Base-by-base conservation (phyloP, 1,139 yeast genomes). In the Sugiyamaella novakii region DNA sequence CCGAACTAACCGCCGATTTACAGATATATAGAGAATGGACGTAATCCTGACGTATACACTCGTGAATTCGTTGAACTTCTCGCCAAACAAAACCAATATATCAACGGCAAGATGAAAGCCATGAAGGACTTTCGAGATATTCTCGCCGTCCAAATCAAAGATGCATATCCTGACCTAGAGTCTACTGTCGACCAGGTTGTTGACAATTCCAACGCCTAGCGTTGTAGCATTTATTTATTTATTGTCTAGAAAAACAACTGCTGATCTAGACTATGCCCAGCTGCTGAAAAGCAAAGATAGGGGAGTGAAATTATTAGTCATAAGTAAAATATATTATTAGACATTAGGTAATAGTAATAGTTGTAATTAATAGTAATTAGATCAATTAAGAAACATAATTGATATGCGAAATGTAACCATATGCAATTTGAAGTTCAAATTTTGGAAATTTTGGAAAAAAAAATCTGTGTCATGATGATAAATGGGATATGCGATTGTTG, bases 31-130 rank as follows among this genome's bases (percentile, higher is more conserved):
- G 98, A 92, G 64, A 95, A 89, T 61, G 98, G 98, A 1, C 75
- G 98, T 57, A 92, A 92, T 63, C 98, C 99, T 0, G 98, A 92
- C 64, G 91, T 92, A 42, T 92, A 92, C 67, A 89, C 98, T 0
- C 77, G 98, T 64, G 98, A 94, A 68, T 92, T 92, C 69, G 88
- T 91, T 8, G 98, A 92, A 66, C 87, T 92, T 37, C 85, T 92
- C 17, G 84, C 91, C 24, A 84, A 87, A 59, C 83, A 89, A 53
- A 92, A 92, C 65, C 97, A 95, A 61, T 80, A 84, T 56, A 74
- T 92, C 53, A 80, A 89, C 63, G 98, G 97, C 7, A 87, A 87
- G 66, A 81, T 70, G 67, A 57, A 51, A 24, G 75, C 73, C 6
- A 63, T 68, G 64, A 34, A 59, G 54, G 59, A 60, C 34, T 72